These are phyloP conservation scores for Pythium biforme DNA, from an alignment of 352 stramenopile species.

Conservation along the genomic window DNA sequence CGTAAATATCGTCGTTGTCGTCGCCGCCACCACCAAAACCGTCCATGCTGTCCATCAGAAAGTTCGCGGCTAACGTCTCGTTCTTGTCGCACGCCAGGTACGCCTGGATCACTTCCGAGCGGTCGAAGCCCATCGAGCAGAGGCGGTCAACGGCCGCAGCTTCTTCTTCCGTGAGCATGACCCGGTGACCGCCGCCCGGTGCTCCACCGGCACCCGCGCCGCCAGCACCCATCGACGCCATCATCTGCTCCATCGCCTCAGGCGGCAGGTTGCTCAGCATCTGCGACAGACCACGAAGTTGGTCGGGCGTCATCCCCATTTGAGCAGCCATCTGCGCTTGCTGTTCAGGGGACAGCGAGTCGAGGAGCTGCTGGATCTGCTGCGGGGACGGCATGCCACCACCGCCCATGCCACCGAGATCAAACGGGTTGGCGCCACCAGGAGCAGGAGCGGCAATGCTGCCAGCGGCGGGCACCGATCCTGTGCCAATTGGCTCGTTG, in stretches of 20 bases:
- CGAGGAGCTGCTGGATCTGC: conserved; percentile 82
- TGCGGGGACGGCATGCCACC: conserved; percentile 71
- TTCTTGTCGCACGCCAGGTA: conserved; percentile 99
- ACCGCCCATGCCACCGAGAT: conserved; percentile 40
- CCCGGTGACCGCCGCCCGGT: conserved; percentile 47
- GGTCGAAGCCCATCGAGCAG: conserved; percentile 87
- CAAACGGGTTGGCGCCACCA: conserved; percentile 46
- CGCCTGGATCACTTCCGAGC: conserved; percentile 93
- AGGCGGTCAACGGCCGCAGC: conserved; percentile 72
- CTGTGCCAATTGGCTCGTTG: conserved; percentile 79
- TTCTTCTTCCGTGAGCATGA: conserved; percentile 82
- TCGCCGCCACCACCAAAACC: conserved; percentile 55
- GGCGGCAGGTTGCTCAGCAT: conserved; percentile 85
- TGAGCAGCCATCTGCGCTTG: conserved; percentile 78
- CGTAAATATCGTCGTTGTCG: conserved; percentile 89
- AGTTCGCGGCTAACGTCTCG: conserved; percentile 97
- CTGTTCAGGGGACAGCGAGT: conserved; percentile 74
- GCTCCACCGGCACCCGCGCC: conserved; percentile 41
- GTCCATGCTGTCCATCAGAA: conserved; percentile 95
- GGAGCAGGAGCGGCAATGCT: conserved; percentile 16
- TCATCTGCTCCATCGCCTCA: conserved; percentile 86
- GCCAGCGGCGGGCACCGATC: conserved; percentile 32
- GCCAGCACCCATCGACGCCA: conserved; percentile 68
- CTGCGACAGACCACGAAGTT: conserved; percentile 81
- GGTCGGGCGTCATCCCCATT: conserved; percentile 84